phyloP scores from a whole-genome alignment of 257 asterid species.

The Nicotiana noctiflora region DNA sequence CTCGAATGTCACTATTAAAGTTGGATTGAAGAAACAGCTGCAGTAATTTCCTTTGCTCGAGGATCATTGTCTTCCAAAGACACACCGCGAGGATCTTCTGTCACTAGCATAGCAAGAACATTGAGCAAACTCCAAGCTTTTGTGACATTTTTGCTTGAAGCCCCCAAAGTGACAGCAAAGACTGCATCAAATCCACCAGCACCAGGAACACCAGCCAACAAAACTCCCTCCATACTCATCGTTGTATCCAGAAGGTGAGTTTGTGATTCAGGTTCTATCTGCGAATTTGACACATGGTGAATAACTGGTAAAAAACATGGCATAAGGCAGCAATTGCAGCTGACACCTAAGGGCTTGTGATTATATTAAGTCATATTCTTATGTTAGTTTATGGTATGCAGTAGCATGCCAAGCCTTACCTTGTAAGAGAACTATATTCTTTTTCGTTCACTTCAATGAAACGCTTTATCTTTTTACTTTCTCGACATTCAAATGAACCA shows the following conservation, averaged over 20 bases:
- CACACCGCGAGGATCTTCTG: conserved; percentile 86
- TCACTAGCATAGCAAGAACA: conserved; percentile 81
- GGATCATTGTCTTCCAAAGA: conserved; percentile 72
- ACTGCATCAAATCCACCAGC: conserved; percentile 99
- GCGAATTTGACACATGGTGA: conserved; percentile 17
- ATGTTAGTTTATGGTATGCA: not conserved
- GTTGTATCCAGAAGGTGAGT: conserved; percentile 72
- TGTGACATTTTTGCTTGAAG: conserved; percentile 50
- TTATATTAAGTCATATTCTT: not conserved
- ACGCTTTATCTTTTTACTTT: not conserved
- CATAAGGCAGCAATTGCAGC: not conserved
- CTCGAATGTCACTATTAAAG: not conserved
- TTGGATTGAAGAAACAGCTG: conserved; percentile 47
- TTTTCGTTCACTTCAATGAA: not conserved
- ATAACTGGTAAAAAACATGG: not conserved
- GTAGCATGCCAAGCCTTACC: not conserved
- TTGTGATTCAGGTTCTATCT: conserved; percentile 98
- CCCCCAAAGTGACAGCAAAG: conserved; percentile 78
- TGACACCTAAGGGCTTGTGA: not conserved
- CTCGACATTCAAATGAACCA: not conserved
- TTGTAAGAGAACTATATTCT: not conserved
- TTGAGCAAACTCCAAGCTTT: conserved; percentile 69
- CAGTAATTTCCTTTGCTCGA: conserved; percentile 41
- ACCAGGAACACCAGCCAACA: conserved; percentile 95
- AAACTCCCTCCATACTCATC: conserved; percentile 73